Base-by-base conservation (phyloP, 73 alveolate species). In the Blepharisma japonicum region DNA sequence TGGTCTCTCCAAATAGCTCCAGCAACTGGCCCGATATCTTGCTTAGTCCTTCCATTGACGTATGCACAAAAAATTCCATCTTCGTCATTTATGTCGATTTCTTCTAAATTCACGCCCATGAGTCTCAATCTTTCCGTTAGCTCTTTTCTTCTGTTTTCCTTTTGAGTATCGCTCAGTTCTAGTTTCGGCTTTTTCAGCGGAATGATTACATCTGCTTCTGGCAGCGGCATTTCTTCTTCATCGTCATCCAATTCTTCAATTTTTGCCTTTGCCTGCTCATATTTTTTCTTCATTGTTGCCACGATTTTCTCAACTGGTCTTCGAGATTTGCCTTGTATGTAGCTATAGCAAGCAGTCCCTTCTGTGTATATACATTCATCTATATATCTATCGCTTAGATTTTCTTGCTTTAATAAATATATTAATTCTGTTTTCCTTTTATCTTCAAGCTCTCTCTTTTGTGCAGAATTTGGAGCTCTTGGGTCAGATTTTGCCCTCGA, bases 1-100 rank as follows among this genome's bases (percentile, higher is more conserved):
- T 70, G 56, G 11, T 70, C 56, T 70, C 80, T 70, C 80, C 80
- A 70, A 45, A 70, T 70, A 70, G 80, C 80, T 4, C 80, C 80
- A 39, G 80, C 80, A n/a, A 70, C 66, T 38, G 56, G 56, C 5
- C 80, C 80, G 14, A 70, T n/a, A 45, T 70, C 80, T 45, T 70
- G 32, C 46, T 70, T 70, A 70, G 80, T 45, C 66, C 66, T 70
- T 39, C 80, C 80, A 39, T 45, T 45, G 27, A 70, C 20, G 4
- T n/a, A 70, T 1, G 56, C 66, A 47, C 27, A 9, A 18, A 45
- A 9, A n/a, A 70, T 7, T 14, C 80, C 27, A n/a, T 47, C 80
- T 9, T 11, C 55, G 25, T 70, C 80, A 2, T 70, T 54, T 2
- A 70, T 11, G 0, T 45, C 66, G 42, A 70, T 70, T 18, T 70